phyloP scores from a whole-genome alignment of 139 green algal species.

The Closterium sp. region DNA sequence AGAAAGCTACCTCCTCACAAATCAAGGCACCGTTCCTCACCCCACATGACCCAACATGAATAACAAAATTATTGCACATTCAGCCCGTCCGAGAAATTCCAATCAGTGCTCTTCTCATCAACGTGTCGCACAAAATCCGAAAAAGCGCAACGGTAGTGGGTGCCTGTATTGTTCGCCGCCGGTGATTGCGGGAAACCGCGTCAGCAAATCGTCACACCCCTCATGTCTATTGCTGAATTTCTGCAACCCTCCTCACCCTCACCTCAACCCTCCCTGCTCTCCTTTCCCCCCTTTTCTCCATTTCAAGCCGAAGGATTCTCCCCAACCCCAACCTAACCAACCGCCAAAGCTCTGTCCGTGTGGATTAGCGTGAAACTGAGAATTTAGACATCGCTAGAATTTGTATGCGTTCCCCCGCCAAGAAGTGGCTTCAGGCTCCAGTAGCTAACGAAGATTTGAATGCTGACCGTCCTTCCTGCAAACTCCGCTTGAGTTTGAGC shows the following conservation, averaged over 20 bases:
- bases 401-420: no score
- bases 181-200: background rate
- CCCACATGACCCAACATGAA: background rate
- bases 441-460: no score
- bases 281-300: background rate
- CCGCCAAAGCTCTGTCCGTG: no score
- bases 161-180: no score
- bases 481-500: background rate
- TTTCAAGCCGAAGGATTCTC: background rate
- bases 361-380: no score
- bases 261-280: no score
- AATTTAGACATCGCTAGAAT: no score
- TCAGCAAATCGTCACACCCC: background rate
- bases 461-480: no score
- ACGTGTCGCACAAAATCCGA: background rate
- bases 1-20: background rate
- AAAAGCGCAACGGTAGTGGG: background rate
- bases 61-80: background rate
- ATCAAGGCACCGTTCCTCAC: background rate
- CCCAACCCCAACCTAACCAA: no score
- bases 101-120: no score
- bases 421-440: no score
- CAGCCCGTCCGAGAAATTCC: background rate
- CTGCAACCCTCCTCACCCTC: background rate
- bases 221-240: background rate